Evolutionary conservation across 345 rosid species (phyloP).

Genomic region (Carallia pectinifolia): DNA sequence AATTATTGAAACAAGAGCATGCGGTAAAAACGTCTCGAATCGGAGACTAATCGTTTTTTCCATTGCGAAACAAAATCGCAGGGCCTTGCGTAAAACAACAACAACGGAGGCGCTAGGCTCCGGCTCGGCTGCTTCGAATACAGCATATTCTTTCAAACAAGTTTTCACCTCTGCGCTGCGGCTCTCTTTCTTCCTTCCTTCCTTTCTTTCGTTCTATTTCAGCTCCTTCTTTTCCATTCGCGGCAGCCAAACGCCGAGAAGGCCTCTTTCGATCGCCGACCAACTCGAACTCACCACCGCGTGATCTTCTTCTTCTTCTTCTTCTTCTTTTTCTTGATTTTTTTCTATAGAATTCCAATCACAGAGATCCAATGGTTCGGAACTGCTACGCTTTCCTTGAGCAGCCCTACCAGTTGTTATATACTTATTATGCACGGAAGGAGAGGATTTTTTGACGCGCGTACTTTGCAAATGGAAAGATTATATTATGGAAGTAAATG

Average conservation of each 20-base stretch:
- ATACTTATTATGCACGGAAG: too few species aligned
- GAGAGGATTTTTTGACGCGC: too few species aligned
- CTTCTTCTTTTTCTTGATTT: too few species aligned
- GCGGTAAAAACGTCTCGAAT: neutral
- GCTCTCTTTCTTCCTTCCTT: neutral
- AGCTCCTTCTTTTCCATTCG: too few species aligned
- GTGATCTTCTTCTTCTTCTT: too few species aligned
- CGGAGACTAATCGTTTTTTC: neutral
- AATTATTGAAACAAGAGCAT: slow-evolving; percentile 16
- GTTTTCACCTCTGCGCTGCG: neutral
- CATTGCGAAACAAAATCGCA: slow-evolving; percentile 18
- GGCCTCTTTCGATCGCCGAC: too few species aligned
- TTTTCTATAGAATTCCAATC: too few species aligned
- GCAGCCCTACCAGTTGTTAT: too few species aligned
- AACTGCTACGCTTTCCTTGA: too few species aligned
- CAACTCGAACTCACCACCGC: too few species aligned
- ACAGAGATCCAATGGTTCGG: too few species aligned
- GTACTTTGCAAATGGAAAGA: neutral
- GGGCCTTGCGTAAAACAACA: slow-evolving; percentile 25
- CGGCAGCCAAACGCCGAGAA: neutral
- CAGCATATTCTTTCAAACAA: slow-evolving; percentile 38
- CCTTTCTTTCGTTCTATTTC: neutral
- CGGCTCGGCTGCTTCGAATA: slow-evolving; percentile 74
- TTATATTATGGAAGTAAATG: neutral
- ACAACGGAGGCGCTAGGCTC: slow-evolving; percentile 26